These are phyloP conservation scores for Colletotrichum tropicale DNA, from an alignment of 2,329 filamentous ascomycete species.

Conservation along the genomic window DNA sequence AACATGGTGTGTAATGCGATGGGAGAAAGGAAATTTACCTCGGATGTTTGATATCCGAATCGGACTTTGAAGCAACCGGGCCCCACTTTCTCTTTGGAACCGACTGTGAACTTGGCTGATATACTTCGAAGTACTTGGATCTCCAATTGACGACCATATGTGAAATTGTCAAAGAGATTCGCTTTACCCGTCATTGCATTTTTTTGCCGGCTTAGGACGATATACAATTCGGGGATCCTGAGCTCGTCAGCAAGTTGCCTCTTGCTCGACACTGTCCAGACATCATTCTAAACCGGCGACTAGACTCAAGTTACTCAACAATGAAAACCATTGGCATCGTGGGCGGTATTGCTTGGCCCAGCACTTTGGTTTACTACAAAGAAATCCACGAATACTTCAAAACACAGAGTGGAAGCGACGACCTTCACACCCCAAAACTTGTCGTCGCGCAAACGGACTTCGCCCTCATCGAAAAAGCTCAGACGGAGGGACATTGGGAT, in stretches of 20 bases:
- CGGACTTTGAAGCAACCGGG: background rate
- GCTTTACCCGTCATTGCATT: too few species aligned
- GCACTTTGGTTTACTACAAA: background rate
- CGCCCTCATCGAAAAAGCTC: background rate
- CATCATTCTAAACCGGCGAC: background rate
- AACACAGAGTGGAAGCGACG: background rate
- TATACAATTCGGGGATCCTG: background rate
- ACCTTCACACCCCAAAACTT: background rate
- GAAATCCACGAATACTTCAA: background rate
- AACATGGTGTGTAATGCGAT: background rate
- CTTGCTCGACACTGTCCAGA: background rate
- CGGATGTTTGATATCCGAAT: background rate
- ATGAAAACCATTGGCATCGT: background rate
- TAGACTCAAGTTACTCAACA: background rate
- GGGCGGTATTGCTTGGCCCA: background rate
- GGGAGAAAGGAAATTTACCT: background rate
- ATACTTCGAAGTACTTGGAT: background rate
- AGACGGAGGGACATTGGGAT: background rate
- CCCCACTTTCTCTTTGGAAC: background rate
- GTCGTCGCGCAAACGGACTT: background rate
- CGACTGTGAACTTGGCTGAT: background rate
- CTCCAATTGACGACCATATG: background rate
- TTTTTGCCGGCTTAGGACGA: background rate
- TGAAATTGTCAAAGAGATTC: background rate
- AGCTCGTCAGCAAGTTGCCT: background rate